These are phyloP conservation scores for Lotus japonicus DNA, from an alignment of 306 rosid species.

Conservation along the genomic window DNA sequence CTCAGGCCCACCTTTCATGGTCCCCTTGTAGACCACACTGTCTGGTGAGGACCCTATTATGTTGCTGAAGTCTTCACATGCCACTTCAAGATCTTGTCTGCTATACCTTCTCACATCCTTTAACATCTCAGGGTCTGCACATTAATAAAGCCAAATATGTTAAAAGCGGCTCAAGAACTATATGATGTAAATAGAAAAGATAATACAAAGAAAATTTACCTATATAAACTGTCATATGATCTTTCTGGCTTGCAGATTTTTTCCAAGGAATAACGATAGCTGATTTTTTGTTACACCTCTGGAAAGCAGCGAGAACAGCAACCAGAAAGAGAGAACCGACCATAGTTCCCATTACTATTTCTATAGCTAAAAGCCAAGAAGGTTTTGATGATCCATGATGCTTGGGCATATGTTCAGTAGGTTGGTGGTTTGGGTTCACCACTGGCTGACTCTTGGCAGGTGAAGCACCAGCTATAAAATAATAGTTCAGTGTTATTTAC, in stretches of 20 bases:
- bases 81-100: slow-evolving; percentile 96
- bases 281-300: slow-evolving; percentile 61
- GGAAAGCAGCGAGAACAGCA: slow-evolving; percentile 57
- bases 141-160: slow-evolving; percentile 13
- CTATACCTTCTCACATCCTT: slow-evolving; percentile 69
- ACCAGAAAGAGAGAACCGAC: slow-evolving; percentile 62
- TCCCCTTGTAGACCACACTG: slow-evolving; percentile 94
- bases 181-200: background rate
- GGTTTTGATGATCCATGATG: slow-evolving; percentile 63
- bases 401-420: slow-evolving; percentile 31
- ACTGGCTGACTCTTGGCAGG: slow-evolving; percentile 53
- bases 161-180: slow-evolving; percentile 13
- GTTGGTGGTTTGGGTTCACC: slow-evolving; percentile 26
- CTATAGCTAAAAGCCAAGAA: slow-evolving; percentile 79
- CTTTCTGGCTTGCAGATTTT: slow-evolving; percentile 78
- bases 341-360: slow-evolving; percentile 72
- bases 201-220: slow-evolving; percentile 36
- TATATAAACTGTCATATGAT: slow-evolving; percentile 47
- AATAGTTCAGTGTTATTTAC: slow-evolving; percentile 11
- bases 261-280: slow-evolving; percentile 90
- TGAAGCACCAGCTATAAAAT: slow-evolving; percentile 46
- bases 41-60: slow-evolving; percentile 97
- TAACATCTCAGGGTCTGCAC: slow-evolving; percentile 72
- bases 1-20: slow-evolving; percentile 87
- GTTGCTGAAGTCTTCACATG: slow-evolving; percentile 98